Conservation (phyloP, 2,329 filamentous ascomycete genomes). For the Pyrenochaeta sp. region DNA sequence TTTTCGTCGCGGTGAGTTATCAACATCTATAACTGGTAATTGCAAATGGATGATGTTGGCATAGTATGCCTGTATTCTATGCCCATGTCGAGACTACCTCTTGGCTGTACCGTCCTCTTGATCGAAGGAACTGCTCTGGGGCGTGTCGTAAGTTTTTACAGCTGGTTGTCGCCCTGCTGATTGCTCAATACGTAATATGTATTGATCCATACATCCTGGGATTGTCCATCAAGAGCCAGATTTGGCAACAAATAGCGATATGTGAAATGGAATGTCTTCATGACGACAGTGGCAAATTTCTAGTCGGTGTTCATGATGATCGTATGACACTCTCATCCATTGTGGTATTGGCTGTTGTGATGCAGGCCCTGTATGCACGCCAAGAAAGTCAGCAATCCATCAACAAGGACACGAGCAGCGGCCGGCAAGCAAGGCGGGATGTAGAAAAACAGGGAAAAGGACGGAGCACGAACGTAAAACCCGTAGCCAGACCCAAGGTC, state of each 20-base stretch:
- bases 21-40: not conserved
- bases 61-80: not conserved
- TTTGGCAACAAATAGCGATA: not conserved
- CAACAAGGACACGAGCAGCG: slow-evolving; percentile 7
- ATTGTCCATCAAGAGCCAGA: not conserved
- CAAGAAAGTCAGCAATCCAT: slow-evolving; percentile 27
- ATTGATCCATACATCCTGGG: not conserved
- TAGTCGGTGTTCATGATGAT: not conserved
- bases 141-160: not conserved
- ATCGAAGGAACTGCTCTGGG: not conserved
- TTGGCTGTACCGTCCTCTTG: not conserved
- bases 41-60: not conserved
- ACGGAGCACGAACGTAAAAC: slow-evolving; percentile 15
- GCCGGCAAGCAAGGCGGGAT: not conserved
- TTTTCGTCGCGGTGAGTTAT: not conserved
- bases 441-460: not conserved
- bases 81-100: not conserved
- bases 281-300: not conserved
- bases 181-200: not conserved
- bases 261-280: not conserved
- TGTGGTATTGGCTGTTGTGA: slow-evolving; percentile 25
- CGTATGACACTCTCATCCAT: slow-evolving; percentile 12
- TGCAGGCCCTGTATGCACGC: slow-evolving; percentile 23
- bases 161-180: not conserved
- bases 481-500: slow-evolving; percentile 29